phyloP scores from a whole-genome alignment of 257 asterid species.

The Solanum tarijense region DNA sequence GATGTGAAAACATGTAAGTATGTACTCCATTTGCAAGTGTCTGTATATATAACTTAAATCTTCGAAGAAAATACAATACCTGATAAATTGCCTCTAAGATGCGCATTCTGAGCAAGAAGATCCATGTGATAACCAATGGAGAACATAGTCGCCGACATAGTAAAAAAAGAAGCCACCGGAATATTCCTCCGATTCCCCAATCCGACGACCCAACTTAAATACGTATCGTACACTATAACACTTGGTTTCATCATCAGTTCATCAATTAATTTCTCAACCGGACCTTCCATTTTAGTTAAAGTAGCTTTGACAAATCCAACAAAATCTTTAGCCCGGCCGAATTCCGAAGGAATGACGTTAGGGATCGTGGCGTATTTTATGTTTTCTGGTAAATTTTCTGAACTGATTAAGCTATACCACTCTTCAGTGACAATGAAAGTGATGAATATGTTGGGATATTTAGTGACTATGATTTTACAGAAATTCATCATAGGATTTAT shows the following conservation, averaged over 20 bases:
- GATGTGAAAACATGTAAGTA: not conserved
- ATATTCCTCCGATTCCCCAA: constrained; percentile 32
- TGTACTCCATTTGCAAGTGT: not conserved
- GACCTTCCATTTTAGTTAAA: constrained; percentile 30
- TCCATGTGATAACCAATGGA: constrained; percentile 24
- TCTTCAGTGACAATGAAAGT: constrained; percentile 41
- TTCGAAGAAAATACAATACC: constrained; percentile 1
- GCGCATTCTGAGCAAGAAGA: constrained; percentile 31
- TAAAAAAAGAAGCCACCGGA: constrained; percentile 41
- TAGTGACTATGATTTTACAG: constrained; percentile 16
- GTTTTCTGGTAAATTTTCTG: constrained; percentile 25
- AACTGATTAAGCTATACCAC: constrained; percentile 32
- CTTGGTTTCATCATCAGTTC: constrained; percentile 19
- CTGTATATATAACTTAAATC: not conserved
- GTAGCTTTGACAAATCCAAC: constrained; percentile 18
- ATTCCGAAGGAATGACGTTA: constrained; percentile 52
- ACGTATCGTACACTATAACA: constrained; percentile 27
- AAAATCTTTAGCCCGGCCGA: constrained; percentile 30
- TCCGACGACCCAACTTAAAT: constrained; percentile 20
- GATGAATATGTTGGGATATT: constrained; percentile 10
- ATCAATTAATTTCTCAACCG: constrained; percentile 38
- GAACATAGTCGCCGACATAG: constrained; percentile 42
- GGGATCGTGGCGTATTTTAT: constrained; percentile 32
- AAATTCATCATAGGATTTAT: constrained; percentile 41
- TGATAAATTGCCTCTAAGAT: constrained; percentile 14